phyloP scores from a whole-genome alignment of 768 basidiomycete genomes.

The Tulasnella sp. region DNA sequence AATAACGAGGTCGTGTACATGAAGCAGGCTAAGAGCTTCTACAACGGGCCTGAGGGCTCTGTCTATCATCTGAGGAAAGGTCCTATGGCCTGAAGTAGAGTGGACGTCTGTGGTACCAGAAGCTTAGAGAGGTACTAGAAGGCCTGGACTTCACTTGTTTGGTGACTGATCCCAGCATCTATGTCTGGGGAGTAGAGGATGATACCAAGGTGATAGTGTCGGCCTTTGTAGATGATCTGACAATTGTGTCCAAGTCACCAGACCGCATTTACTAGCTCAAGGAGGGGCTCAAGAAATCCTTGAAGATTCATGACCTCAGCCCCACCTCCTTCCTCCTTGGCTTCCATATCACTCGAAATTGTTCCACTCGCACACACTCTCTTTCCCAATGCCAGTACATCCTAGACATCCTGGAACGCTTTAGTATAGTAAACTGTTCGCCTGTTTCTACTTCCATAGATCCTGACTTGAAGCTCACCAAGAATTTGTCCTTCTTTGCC shows the following conservation, averaged over 20 bases:
- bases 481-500: constrained; percentile 22
- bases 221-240: constrained; percentile 21
- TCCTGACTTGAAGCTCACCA: constrained; percentile 22
- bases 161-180: not conserved
- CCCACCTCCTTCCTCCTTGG: not conserved
- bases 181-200: not conserved
- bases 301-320: not conserved
- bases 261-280: not conserved
- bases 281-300: not conserved
- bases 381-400: constrained; percentile 20
- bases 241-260: not conserved
- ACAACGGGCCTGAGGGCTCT: not conserved
- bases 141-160: not conserved
- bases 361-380: not conserved
- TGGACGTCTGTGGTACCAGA: constrained; percentile 17
- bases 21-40: constrained; percentile 15
- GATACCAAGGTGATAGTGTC: not conserved
- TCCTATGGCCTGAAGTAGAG: not conserved
- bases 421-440: constrained; percentile 6
- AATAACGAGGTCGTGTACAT: constrained; percentile 9
- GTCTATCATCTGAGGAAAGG: not conserved
- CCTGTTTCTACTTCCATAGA: constrained; percentile 20
- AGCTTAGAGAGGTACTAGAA: constrained; percentile 6
- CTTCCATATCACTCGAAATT: constrained; percentile 17
- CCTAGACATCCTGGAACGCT: constrained; percentile 13